phyloP scores from a whole-genome alignment of 345 rosid genomes.

The Eucalyptus tenuipes region DNA sequence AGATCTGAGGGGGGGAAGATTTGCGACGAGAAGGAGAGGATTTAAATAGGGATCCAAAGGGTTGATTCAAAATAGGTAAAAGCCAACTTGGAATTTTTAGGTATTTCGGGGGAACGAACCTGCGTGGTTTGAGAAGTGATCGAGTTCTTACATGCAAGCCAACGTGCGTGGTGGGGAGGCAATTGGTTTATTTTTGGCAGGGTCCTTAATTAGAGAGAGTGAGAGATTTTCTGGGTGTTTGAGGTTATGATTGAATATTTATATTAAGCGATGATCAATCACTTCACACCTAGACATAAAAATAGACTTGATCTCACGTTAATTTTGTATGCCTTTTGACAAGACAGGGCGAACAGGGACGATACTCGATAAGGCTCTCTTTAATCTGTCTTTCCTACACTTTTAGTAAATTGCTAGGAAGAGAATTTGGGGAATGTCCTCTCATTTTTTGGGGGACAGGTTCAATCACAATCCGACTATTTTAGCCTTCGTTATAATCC shows the following conservation, averaged over 20 bases:
- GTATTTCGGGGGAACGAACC: neutral
- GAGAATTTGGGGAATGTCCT: neutral
- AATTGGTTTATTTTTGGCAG: neutral
- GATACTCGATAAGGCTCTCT: neutral
- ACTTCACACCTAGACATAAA: neutral
- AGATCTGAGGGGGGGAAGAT: neutral
- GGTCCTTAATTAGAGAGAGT: neutral
- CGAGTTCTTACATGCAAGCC: neutral
- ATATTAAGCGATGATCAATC: neutral
- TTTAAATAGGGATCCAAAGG: neutral
- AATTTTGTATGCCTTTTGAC: neutral
- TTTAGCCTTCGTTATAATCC: no score
- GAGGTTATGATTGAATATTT: neutral
- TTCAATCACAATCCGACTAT: neutral
- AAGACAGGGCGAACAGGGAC: fast-evolving
- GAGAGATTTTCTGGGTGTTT: neutral
- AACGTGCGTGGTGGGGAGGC: neutral
- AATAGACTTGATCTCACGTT: neutral
- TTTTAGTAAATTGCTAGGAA: neutral
- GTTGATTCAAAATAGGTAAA: neutral
- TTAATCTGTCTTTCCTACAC: neutral
- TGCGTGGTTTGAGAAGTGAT: neutral
- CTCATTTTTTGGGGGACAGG: neutral
- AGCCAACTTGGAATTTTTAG: neutral
- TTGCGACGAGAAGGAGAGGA: neutral